phyloP scores from a whole-genome alignment of 2,329 filamentous ascomycete species.

The Parastagonospora nodorum region DNA sequence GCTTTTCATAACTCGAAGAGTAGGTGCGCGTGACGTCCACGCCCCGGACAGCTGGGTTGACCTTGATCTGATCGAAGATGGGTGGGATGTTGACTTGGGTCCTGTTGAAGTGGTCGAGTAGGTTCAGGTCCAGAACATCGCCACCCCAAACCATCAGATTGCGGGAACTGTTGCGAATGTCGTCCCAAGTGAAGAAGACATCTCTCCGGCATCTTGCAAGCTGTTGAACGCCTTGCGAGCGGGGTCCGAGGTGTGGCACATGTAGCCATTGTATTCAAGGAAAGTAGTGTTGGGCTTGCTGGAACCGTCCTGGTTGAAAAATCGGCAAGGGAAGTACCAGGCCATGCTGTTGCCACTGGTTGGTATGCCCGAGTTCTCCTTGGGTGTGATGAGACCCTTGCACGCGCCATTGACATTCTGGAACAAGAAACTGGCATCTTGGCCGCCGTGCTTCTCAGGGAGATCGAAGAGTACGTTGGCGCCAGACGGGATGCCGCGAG shows the following conservation, averaged over 20 bases:
- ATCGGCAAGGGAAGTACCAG: constrained; percentile 95
- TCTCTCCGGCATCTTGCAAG: constrained; percentile 78
- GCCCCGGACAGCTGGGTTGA: constrained; percentile 73
- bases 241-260: constrained; percentile 77
- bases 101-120: constrained; percentile 88
- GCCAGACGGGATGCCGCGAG: constrained; percentile 73
- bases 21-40: constrained; percentile 89
- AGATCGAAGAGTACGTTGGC: constrained; percentile 88
- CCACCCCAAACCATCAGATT: constrained; percentile 95
- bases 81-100: constrained; percentile 76
- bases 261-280: constrained; percentile 81
- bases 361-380: constrained; percentile 75
- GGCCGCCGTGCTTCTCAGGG: constrained; percentile 79
- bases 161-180: constrained; percentile 84
- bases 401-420: constrained; percentile 98
- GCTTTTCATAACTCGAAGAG: constrained; percentile 77
- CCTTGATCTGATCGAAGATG: constrained; percentile 79
- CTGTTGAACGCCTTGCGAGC: constrained; percentile 77
- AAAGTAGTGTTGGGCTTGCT: constrained; percentile 73
- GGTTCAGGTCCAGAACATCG: constrained; percentile 85
- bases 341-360: constrained; percentile 76
- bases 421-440: constrained; percentile 95
- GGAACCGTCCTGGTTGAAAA: constrained; percentile 94
- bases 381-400: constrained; percentile 82
- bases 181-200: constrained; percentile 95